Percentiles rank a stretch among this genome's conserved stretches.
Evolutionary conservation across 2,329 filamentous ascomycete genomes (phyloP).

Genomic region (Stachybotrys elegans): DNA sequence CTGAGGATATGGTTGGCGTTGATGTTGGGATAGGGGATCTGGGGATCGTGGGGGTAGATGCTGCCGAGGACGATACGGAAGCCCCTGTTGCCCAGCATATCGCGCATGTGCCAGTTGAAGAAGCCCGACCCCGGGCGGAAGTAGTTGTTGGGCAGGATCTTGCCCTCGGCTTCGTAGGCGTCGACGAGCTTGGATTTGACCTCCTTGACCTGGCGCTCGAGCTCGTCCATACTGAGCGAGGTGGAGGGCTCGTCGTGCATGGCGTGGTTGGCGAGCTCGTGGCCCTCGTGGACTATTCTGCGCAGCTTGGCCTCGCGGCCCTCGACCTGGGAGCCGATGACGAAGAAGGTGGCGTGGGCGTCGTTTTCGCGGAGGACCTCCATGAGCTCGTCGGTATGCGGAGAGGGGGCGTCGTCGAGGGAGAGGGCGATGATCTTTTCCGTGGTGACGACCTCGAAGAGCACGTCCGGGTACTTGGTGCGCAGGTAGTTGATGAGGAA

Average conservation of each 20-base stretch:
- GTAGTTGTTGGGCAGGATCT: constrained; percentile 51
- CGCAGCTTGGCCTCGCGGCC: constrained; percentile 50
- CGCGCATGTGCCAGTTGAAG: constrained; percentile 68
- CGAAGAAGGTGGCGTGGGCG: constrained; percentile 79
- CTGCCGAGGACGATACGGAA: constrained; percentile 75
- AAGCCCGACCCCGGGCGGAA: constrained; percentile 84
- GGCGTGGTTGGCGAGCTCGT: constrained; percentile 81
- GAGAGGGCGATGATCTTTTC: constrained; percentile 73
- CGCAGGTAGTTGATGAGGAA: constrained; percentile 66
- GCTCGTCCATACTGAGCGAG: constrained; percentile 50
- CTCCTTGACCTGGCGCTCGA: constrained; percentile 57
- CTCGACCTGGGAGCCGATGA: constrained; percentile 73
- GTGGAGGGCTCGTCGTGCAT: constrained; percentile 80
- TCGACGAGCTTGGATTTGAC: constrained; percentile 58
- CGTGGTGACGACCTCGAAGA: constrained; percentile 61
- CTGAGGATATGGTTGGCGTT: constrained; percentile 78
- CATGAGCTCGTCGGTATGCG: constrained; percentile 66
- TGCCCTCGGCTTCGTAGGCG: constrained; percentile 47
- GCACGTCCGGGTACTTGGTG: constrained; percentile 68
- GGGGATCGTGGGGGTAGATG: constrained; percentile 89
- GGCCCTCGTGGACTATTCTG: constrained; percentile 54
- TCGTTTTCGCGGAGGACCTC: constrained; percentile 59
- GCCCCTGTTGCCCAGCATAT: constrained; percentile 52
- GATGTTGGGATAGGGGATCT: constrained; percentile 62
- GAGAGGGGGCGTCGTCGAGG: constrained; percentile 79